A percentile compares a stretch with the other conserved stretches of the same genome.
Conservation (phyloP, 139 green algal species). For the Volvox africanus region DNA sequence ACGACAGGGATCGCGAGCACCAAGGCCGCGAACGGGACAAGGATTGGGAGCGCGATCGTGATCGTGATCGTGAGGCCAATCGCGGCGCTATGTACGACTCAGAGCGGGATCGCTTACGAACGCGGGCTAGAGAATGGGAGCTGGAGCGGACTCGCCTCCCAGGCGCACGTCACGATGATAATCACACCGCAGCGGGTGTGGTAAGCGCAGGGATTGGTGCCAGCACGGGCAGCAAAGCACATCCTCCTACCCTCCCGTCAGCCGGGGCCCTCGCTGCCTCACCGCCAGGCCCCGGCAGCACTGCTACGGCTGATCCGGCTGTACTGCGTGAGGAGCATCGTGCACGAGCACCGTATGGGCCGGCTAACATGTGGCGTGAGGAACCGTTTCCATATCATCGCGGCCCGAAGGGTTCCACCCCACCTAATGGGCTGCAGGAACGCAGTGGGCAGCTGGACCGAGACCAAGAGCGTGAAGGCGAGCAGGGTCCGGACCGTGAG, state of each 20-base stretch:
- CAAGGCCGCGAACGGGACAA: neutral
- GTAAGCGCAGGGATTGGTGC: too few relatives aligned
- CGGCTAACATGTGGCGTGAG: conserved; percentile 38
- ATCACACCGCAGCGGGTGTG: too few relatives aligned
- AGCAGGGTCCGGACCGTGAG: neutral
- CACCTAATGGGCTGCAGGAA: neutral
- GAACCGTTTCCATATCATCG: neutral
- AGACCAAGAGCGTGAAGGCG: neutral
- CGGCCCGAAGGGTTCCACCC: neutral
- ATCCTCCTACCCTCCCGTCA: neutral
- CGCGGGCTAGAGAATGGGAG: neutral
- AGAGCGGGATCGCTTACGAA: neutral
- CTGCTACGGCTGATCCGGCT: neutral
- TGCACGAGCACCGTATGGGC: conserved; percentile 14
- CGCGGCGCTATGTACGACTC: neutral
- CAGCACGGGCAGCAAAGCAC: too few relatives aligned
- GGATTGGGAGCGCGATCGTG: neutral
- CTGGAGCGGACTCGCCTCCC: neutral
- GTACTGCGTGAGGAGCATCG: neutral
- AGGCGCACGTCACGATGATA: neutral
- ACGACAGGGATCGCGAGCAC: neutral
- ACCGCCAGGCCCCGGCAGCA: neutral
- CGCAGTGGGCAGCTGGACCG: neutral
- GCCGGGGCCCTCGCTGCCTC: neutral
- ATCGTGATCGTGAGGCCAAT: neutral